Evolutionary conservation across 2,329 filamentous ascomycete genomes (phyloP).

Genomic region (Emericellopsis atlantica): DNA sequence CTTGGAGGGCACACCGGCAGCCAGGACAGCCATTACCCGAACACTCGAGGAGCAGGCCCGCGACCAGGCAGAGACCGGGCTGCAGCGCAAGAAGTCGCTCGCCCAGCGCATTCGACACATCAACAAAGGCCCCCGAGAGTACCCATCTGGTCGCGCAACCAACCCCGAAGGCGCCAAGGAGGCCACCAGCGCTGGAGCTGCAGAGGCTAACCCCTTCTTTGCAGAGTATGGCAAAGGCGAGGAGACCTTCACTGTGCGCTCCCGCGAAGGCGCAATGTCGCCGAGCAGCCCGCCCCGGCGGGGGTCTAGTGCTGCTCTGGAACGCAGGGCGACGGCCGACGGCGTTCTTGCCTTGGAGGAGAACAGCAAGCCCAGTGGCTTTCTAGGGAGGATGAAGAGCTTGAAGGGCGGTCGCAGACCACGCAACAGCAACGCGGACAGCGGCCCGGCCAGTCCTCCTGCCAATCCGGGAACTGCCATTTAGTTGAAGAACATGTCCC

Average conservation of each 20-base stretch:
- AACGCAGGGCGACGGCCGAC: slow-evolving; percentile 54
- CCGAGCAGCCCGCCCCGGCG: slow-evolving; percentile 46
- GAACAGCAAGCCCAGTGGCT: slow-evolving; percentile 40
- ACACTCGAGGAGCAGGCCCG: slow-evolving; percentile 56
- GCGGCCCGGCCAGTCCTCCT: slow-evolving; percentile 7
- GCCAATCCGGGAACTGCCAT: slow-evolving; percentile 23
- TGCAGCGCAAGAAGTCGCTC: slow-evolving; percentile 88
- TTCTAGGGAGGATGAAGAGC: slow-evolving; percentile 71
- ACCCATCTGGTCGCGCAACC: slow-evolving; percentile 41
- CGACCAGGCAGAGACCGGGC: slow-evolving; percentile 34
- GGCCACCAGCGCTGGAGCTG: slow-evolving; percentile 10
- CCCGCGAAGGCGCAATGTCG: slow-evolving; percentile 22
- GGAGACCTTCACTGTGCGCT: slow-evolving; percentile 34
- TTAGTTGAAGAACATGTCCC: slow-evolving; percentile 13
- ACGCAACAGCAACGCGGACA: slow-evolving; percentile 22
- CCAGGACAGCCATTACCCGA: slow-evolving; percentile 64
- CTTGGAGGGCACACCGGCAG: slow-evolving; percentile 83
- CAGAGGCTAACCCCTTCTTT: slow-evolving; percentile 64
- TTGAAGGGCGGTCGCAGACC: slow-evolving; percentile 54
- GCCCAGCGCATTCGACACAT: slow-evolving; percentile 85
- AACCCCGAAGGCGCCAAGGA: slow-evolving; percentile 33
- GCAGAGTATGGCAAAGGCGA: slow-evolving; percentile 55
- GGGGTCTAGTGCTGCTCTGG: slow-evolving; percentile 29
- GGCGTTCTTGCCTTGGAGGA: slow-evolving; percentile 25
- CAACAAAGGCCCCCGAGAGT: slow-evolving; percentile 54